Conservation (phyloP, 2,329 filamentous ascomycete genomes). For the Aspergillus flavus region DNA sequence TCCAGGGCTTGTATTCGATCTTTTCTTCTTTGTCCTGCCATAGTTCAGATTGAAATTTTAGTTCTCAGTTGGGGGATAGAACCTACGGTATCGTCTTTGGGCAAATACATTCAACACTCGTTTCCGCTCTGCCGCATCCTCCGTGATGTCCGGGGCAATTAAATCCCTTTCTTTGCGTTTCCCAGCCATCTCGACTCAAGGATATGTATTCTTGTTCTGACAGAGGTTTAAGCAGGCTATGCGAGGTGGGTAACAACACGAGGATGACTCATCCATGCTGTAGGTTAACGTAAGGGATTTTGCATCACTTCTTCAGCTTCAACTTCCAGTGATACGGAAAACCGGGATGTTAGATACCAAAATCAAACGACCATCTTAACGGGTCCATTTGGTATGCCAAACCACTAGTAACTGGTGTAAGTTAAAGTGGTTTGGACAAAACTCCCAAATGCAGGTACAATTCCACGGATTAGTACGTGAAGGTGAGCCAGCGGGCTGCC, state of each 20-base stretch:
- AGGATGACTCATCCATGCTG: background rate
- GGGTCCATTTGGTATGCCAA: background rate
- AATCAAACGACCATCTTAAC: background rate
- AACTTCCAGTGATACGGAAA: background rate
- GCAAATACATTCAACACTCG: slow-evolving; percentile 58
- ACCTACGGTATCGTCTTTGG: slow-evolving; percentile 53
- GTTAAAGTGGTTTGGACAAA: background rate
- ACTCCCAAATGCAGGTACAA: background rate
- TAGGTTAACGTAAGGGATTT: background rate
- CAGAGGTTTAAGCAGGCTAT: background rate
- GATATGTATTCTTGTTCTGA: background rate
- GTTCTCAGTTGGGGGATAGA: background rate
- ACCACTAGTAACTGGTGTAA: background rate
- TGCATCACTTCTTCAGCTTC: background rate
- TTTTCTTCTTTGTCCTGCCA: slow-evolving; percentile 20
- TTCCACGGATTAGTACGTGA: background rate
- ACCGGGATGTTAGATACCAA: background rate
- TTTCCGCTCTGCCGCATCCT: slow-evolving; percentile 58
- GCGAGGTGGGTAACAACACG: background rate
- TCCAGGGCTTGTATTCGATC: slow-evolving; percentile 21
- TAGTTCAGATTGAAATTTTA: background rate
- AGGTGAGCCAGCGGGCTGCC: background rate
- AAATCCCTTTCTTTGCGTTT: slow-evolving; percentile 10
- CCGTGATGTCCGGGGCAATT: slow-evolving; percentile 19
- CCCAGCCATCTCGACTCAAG: background rate